phyloP scores from a whole-genome alignment of 306 rosid species.

The Begonia peltatifolia region DNA sequence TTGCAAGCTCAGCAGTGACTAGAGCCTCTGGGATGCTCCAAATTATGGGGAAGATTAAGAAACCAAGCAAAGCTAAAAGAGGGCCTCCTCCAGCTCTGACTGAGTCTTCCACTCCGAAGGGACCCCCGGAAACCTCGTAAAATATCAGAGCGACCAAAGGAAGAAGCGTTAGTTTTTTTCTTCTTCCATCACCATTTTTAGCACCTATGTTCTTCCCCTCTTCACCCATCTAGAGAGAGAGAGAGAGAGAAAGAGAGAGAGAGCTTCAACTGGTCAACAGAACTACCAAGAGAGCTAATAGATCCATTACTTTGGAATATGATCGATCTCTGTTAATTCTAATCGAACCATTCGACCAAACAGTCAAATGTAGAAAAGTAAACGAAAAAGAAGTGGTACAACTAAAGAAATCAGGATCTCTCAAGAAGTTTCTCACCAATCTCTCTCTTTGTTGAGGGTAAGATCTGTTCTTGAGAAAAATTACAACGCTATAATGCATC shows the following conservation, averaged over 20 bases:
- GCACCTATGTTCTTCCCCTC: slow-evolving; percentile 17
- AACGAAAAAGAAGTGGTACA: too few species aligned
- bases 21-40: slow-evolving; percentile 93
- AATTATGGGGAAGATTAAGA: slow-evolving; percentile 53
- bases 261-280: neutral
- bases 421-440: too few species aligned
- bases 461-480: too few species aligned
- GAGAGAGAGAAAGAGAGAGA: slow-evolving; percentile 5
- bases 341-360: too few species aligned
- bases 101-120: slow-evolving; percentile 81
- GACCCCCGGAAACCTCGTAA: slow-evolving; percentile 93
- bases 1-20: slow-evolving; percentile 82
- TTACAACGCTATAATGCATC: too few species aligned
- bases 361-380: too few species aligned
- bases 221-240: slow-evolving; percentile 25
- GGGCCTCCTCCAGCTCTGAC: slow-evolving; percentile 76
- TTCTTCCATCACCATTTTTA: slow-evolving; percentile 13
- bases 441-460: too few species aligned
- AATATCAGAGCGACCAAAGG: slow-evolving; percentile 85
- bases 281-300: too few species aligned
- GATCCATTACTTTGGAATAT: too few species aligned
- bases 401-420: too few species aligned
- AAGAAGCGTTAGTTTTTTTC: slow-evolving; percentile 49
- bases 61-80: slow-evolving; percentile 59
- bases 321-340: too few species aligned